Conservation (phyloP, 768 basidiomycete species). For the Phylloporus arenicola region DNA sequence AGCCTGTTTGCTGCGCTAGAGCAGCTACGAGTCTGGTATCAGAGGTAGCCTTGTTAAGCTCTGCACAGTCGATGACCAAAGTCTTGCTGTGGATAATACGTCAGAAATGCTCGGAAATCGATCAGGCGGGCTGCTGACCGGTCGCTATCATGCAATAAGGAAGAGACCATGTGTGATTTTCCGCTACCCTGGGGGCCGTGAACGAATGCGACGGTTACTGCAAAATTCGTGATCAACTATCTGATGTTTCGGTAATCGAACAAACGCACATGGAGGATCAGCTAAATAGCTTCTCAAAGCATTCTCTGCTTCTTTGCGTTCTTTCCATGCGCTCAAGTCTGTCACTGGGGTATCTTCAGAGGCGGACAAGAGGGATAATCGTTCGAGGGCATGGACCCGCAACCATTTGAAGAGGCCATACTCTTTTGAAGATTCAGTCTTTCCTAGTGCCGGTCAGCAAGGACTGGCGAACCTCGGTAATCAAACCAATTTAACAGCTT, state of each 20-base stretch:
- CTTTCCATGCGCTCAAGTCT: slow-evolving; percentile 66
- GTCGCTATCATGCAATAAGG: slow-evolving; percentile 46
- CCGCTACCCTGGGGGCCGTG: slow-evolving; percentile 85
- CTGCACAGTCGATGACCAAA: slow-evolving; percentile 79
- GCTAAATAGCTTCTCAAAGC: slow-evolving; percentile 65
- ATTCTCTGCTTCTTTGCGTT: slow-evolving; percentile 71
- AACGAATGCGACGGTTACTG: slow-evolving; percentile 72
- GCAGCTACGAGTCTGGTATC: slow-evolving; percentile 63
- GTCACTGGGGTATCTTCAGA: slow-evolving; percentile 12
- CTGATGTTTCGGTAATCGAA: not conserved
- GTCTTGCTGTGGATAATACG: slow-evolving; percentile 43
- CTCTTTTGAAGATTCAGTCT: slow-evolving; percentile 37
- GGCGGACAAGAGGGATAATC: slow-evolving; percentile 31
- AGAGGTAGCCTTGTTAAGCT: slow-evolving; percentile 62
- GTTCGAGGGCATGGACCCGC: slow-evolving; percentile 52
- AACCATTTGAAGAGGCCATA: slow-evolving; percentile 77
- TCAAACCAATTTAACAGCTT: slow-evolving; percentile 86
- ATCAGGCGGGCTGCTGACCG: slow-evolving; percentile 35
- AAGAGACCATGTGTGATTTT: slow-evolving; percentile 56
- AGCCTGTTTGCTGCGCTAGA: slow-evolving; percentile 81
- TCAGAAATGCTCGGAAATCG: not conserved
- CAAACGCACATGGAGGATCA: slow-evolving; percentile 64
- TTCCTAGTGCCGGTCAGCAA: not conserved
- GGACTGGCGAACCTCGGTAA: slow-evolving; percentile 47
- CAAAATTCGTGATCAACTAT: slow-evolving; percentile 5